Evolutionary conservation across 257 asterid genomes (phyloP), one percentile per base, ranked within the genome.

Genomic region (Solanum bukasovii): DNA sequence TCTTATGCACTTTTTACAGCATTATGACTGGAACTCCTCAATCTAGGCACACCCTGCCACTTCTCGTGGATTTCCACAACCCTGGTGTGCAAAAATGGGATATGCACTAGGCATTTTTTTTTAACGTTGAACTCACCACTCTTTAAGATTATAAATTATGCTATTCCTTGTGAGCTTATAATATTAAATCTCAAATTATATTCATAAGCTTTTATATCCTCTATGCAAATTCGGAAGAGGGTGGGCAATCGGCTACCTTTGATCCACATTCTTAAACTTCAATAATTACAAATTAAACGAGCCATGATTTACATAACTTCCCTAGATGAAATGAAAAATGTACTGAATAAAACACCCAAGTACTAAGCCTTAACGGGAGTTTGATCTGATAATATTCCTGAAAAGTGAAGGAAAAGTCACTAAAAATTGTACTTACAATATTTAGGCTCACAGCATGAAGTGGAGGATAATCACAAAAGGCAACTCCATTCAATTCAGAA

Each of bases 361-460:
- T 37, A 49, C 86, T 23, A 68, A 65, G 86, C 74, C 52, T 63
- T 73, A 71, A 40, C 67, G 3, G 40, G 18, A 44, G 38, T 79
- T 79, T 79, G 65, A 46, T 27, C 85, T 79, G 40, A 79, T 44
- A 44, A 25, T 9, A 37, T 79, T 27, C 59, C 37, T 38, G 1
- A 46, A 6, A 79, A 79, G 27, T 44, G 65, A 27, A 44, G 67
- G 67, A 44, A 42, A 44, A 42, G 85, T 5, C 85, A 27, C 38
- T 44, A 44, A 6, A 89, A 65, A 21, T 40, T 27, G 87, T 56
- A 86, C 99, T 8, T 94, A 97, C 99, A 88, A 94, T 97, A 91
- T 97, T 97, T 91, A 97, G 92, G 98, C 99, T 97, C 92, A 96
- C 98, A 70, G 95, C 99, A 93, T 97, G 91, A 87, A 97, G 98